Conservation (phyloP, 2,329 filamentous ascomycete species). For the Clonostachys byssicola region DNA sequence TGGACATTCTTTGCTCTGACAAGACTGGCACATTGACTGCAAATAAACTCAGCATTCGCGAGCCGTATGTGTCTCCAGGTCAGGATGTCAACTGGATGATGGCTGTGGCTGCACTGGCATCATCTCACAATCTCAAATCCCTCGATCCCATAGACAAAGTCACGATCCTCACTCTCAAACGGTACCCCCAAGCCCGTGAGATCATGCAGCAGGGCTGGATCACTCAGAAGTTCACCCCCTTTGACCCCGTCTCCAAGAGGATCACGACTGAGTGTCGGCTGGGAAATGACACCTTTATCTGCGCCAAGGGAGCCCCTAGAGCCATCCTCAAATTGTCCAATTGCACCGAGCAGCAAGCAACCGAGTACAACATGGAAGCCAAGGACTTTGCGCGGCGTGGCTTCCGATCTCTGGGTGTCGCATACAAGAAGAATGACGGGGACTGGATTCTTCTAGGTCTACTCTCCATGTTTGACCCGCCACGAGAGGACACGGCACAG, state of each 20-base stretch:
- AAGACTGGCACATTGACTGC: constrained; percentile 77
- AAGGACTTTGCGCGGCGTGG: constrained; percentile 73
- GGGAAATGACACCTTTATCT: constrained; percentile 66
- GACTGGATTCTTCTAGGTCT: constrained; percentile 72
- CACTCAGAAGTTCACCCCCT: constrained; percentile 73
- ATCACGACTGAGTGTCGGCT: constrained; percentile 68
- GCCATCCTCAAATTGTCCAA: constrained; percentile 67
- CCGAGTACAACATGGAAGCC: constrained; percentile 68
- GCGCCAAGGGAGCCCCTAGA: constrained; percentile 75
- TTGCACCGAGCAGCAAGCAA: constrained; percentile 60
- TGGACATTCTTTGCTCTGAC: constrained; percentile 76
- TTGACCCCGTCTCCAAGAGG: constrained; percentile 77
- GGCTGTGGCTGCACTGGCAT: constrained; percentile 73
- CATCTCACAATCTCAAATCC: constrained; percentile 75
- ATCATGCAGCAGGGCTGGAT: constrained; percentile 72
- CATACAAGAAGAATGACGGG: constrained; percentile 72
- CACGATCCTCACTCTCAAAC: constrained; percentile 70
- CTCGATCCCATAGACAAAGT: constrained; percentile 79
- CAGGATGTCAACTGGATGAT: constrained; percentile 83
- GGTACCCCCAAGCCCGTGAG: constrained; percentile 73
- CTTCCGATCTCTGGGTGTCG: constrained; percentile 77
- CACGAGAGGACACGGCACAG: constrained; percentile 74
- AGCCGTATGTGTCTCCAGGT: constrained; percentile 72
- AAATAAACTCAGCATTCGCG: constrained; percentile 72
- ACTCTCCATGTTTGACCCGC: constrained; percentile 77